Base-by-base conservation (phyloP, 2,329 filamentous ascomycete genomes). In the Myriosclerotinia curreyana region DNA sequence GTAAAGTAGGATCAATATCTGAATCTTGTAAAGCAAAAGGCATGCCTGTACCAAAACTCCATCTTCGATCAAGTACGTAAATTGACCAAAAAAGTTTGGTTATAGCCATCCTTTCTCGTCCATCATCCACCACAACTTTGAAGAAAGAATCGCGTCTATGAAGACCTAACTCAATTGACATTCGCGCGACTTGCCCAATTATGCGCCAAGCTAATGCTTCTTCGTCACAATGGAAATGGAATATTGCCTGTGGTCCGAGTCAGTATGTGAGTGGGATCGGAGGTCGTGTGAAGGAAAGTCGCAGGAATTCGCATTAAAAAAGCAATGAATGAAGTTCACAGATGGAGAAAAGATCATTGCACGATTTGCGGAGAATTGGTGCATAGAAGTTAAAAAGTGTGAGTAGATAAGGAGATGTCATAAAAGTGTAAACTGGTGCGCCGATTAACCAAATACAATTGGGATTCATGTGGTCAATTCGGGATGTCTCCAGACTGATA, bases 11-110 rank as follows among this genome's bases (percentile, higher is more conserved):
- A 71, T 96, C 92, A 66, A 96, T 91, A 73, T 96, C 92, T 20
- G 90, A 84, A 72, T 96, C 92, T 69, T 94, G 89, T 44, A 96
- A 80, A 2, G 90, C 88, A 77, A 92, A 96, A 0, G 92, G 92
- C 75, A 96, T 82, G 0, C 92, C 92, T 0, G 91, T 93, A n/a
- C 89, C 90, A 70, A 96, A 91, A 68, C 89, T 92, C 92, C 92
- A 96, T 59, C 92, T 83, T 48, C 92, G 82, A 74, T 96, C 93
- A 48, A 96, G 80, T 5, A 92, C 87, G 72, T 95, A 96, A 22
- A 92, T 86, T 1, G 89, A 86, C 93, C 91, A 97, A 75, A 96
- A 96, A 17, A 91, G 84, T 58, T 88, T 85, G 36, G 90, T 81
- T 0, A 89, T 86, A 59, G 85, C 82, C 58, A 82, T 80, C 56